Base-by-base conservation (phyloP, 2,329 filamentous ascomycete species). In the Dactylellina drechsleri region DNA sequence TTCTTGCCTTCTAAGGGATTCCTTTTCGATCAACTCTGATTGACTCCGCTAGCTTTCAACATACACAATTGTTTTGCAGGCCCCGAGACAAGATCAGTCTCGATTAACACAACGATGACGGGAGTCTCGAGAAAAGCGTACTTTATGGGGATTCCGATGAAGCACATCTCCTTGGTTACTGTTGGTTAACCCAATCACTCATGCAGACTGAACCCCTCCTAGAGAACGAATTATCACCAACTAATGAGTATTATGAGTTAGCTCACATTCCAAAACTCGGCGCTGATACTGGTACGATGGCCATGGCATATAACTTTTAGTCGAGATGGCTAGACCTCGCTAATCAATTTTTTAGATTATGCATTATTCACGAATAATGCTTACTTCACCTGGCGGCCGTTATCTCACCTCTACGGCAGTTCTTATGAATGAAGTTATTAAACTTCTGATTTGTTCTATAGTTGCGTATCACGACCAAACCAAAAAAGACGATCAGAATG, bases 301-400 rank as follows among this genome's bases (percentile, higher is more conserved):
- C 7, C 16, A 45, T 28, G 36, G 3, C 60, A 23, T 23, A 20
- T 26, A 36, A 10, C 16, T 10, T 47, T 47, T 47, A 5, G 43
- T 47, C 5, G 13, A 47, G 1, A 47, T 47, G 43, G 16, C 1
- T 28, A 16, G 62, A 36, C 41, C 31, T 50, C 13, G 7, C 54
- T 68, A 45, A 57, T 36, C 16, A 1, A 52, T 36, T 28, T 20
- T 81, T 79, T 80, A 94, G 92, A 87, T 97, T 66, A 91, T 97
- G 86, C 94, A 97, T 84, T 97, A 98, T 82, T 97, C 93, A 36
- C 89, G 93, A 77, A 89, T 96, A 74, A 97, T 97, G 93, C 91
- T 92, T n/a, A 70, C 74, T 31, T 66, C 76, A 23, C 86, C 89
- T 7, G 85, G 87, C 7, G 89, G 90, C 81, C 90, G 93, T 81